phyloP scores from a whole-genome alignment of 495 filamentous ascomycete species.

The Penicillium simplicissimum region DNA sequence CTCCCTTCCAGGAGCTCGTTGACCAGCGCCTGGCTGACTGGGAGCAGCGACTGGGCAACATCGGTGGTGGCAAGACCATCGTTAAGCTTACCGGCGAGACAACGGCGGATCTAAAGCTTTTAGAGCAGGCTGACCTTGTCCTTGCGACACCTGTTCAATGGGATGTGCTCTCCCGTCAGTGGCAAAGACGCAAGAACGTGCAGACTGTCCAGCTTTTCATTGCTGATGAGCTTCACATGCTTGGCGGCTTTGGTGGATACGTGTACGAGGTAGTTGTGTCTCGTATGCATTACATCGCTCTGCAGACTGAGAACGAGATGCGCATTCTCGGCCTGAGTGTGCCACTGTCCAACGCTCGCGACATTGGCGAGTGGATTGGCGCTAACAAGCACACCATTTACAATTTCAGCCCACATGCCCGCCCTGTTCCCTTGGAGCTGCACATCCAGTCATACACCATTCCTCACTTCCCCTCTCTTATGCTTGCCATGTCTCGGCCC shows the following conservation, averaged over 20 bases:
- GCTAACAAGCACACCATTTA: slow-evolving; percentile 98
- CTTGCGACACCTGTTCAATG: slow-evolving; percentile 91
- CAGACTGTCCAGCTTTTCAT: slow-evolving; percentile 91
- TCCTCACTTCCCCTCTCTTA: slow-evolving; percentile 94
- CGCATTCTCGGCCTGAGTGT: slow-evolving; percentile 91
- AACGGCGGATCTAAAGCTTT: slow-evolving; percentile 83
- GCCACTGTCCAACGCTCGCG: slow-evolving; percentile 85
- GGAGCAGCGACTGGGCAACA: slow-evolving; percentile 68
- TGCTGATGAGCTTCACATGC: slow-evolving; percentile 92
- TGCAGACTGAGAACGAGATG: slow-evolving; percentile 81
- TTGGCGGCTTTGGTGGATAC: slow-evolving; percentile 88
- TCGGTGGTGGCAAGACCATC: slow-evolving; percentile 86
- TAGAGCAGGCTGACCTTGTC: slow-evolving; percentile 87
- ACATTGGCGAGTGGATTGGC: slow-evolving; percentile 98
- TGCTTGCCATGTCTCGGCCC: slow-evolving; percentile 98
- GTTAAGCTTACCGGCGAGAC: slow-evolving; percentile 94
- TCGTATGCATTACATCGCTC: slow-evolving; percentile 93
- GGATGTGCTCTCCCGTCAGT: slow-evolving; percentile 93
- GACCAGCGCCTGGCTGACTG: slow-evolving; percentile 80
- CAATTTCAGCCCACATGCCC: slow-evolving; percentile 94
- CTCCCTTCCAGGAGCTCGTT: slow-evolving; percentile 93
- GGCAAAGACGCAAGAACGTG: slow-evolving; percentile 94
- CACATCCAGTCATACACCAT: slow-evolving; percentile 95
- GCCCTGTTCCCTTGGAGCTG: slow-evolving; percentile 85
- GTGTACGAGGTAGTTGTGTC: slow-evolving; percentile 95